Conservation (phyloP, 441 rosid genomes). For the Brassica hybrid region DNA sequence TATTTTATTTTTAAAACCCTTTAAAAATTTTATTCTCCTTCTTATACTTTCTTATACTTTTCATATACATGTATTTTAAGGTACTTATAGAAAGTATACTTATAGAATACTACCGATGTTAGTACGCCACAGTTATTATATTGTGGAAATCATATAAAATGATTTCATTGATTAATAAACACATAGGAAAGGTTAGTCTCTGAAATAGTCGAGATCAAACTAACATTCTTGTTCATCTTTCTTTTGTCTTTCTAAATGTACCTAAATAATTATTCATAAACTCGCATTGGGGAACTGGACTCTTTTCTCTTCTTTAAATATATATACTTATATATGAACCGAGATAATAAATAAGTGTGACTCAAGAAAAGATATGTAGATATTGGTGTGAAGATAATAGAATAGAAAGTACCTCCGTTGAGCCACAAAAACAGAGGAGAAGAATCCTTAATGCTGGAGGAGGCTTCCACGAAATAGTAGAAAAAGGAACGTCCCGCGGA, state of each 20-base stretch:
- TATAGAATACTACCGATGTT: no score
- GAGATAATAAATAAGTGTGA: not conserved
- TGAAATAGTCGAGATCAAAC: slow-evolving; percentile 31
- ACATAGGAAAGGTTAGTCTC: not conserved
- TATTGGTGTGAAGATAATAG: not conserved
- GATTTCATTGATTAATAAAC: not conserved
- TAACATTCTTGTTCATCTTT: slow-evolving; percentile 20
- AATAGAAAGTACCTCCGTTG: slow-evolving; percentile 72
- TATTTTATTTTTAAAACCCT: not conserved
- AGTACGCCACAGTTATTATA: not conserved
- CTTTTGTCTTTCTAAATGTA: not conserved
- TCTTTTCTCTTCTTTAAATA: no score
- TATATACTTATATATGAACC: not conserved
- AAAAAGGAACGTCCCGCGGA: slow-evolving; percentile 71
- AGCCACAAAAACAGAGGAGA: slow-evolving; percentile 93
- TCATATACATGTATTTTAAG: no score
- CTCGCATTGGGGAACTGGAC: not conserved
- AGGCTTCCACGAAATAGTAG: slow-evolving; percentile 75
- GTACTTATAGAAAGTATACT: no score
- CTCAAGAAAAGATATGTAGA: not conserved
- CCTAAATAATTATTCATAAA: not conserved
- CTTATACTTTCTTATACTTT: not conserved
- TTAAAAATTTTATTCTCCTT: not conserved
- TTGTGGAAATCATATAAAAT: slow-evolving; percentile 2
- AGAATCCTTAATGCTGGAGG: slow-evolving; percentile 45